Base-by-base conservation (phyloP, 1,139 yeast species). In the Debaryomyces fabryi region DNA sequence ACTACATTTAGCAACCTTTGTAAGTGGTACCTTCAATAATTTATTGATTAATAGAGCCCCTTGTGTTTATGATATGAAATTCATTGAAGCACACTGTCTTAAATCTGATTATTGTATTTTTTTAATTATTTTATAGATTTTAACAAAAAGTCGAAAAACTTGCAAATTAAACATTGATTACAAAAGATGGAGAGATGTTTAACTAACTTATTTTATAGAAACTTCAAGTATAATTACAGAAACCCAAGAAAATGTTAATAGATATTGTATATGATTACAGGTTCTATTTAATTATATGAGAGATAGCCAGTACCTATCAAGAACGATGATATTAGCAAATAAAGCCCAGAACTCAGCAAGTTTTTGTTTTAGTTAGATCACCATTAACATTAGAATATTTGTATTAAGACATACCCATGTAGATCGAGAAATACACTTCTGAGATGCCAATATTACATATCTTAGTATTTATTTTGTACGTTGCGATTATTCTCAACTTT, bases 381-480 rank as follows among this genome's bases (percentile, higher is more conserved):
- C 15, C 32, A 29, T 12, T 13, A 29, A 6, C 15, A 12, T 20
- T 38, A 9, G n/a, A n/a, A 21, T 27, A 27, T 9, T n/a, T n/a
- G n/a, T n/a, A n/a, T n/a, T n/a, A n/a, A n/a, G n/a, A n/a, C n/a
- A n/a, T n/a, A n/a, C n/a, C n/a, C n/a, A n/a, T n/a, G n/a, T n/a
- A n/a, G n/a, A n/a, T n/a, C n/a, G n/a, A n/a, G n/a, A n/a, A n/a
- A n/a, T n/a, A n/a, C n/a, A n/a, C n/a, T n/a, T n/a, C n/a, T n/a
- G n/a, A n/a, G 25, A 29, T 30, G 16, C 23, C 6, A 24, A 27
- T 2, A n/a, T 4, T 18, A 13, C 18, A 7, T 9, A 32, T 16
- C 10, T 40, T 34, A 47, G 42, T 55, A 56, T 37, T 51, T 51
- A 25, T 48, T 47, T 18, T 39, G 30, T 23, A 23, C 20, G 3